These are phyloP conservation scores for Termitomyces sp. DNA, from an alignment of 768 basidiomycete genomes.

Conservation along the genomic window DNA sequence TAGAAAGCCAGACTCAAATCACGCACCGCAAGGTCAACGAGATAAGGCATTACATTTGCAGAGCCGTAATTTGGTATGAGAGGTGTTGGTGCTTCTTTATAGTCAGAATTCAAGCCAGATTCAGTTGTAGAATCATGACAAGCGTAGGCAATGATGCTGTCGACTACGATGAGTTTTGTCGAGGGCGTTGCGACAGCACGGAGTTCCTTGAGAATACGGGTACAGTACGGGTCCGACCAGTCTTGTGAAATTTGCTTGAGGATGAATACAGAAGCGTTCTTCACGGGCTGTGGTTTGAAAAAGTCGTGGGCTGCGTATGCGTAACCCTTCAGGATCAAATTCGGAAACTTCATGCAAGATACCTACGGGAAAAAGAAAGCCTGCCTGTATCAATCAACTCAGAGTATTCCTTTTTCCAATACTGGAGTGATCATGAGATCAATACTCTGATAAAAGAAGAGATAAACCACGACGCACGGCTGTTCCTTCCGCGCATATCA, in stretches of 20 bases:
- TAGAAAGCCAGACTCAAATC: not conserved
- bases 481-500: constrained; percentile 12
- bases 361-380: constrained; percentile 5
- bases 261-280: constrained; percentile 29
- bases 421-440: not conserved
- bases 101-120: not conserved
- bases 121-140: not conserved
- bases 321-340: not conserved
- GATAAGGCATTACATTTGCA: not conserved
- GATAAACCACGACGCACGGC: too few relatives aligned
- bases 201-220: constrained; percentile 7
- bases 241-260: constrained; percentile 31
- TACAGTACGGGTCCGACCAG: constrained; percentile 27
- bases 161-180: constrained; percentile 32
- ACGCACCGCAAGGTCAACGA: constrained; percentile 1
- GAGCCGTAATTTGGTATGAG: not conserved
- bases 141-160: constrained; percentile 25
- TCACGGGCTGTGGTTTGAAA: constrained; percentile 28
- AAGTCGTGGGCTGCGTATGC: constrained; percentile 26
- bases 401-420: constrained; percentile 3
- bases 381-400: constrained; percentile 1
- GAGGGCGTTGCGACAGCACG: constrained; percentile 23
- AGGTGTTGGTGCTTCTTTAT: constrained; percentile 3
- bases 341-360: not conserved
- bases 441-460: not conserved